Conservation (phyloP, 1,284 basidiomycete genomes). For the Leucoagaricus sp. region DNA sequence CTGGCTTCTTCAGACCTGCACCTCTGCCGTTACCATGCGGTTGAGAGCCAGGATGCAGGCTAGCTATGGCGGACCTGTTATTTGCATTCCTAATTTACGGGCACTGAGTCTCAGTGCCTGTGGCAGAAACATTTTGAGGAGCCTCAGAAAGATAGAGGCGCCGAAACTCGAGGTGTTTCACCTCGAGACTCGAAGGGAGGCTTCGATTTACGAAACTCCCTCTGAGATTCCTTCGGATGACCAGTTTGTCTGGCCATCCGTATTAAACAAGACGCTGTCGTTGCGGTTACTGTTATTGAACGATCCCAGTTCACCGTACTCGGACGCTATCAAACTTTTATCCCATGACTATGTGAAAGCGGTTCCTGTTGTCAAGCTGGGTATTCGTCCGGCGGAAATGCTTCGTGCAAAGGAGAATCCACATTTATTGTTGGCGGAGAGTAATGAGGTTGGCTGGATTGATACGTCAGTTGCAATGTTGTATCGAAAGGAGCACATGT, state of each 20-base stretch:
- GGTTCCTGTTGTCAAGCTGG: slow-evolving; percentile 2
- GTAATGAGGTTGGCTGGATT: slow-evolving; percentile 1
- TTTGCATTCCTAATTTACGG: slow-evolving; percentile 7
- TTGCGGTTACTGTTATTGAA: not conserved
- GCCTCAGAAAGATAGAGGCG: slow-evolving; percentile 7
- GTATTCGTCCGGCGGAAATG: not conserved
- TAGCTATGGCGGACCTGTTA: not conserved
- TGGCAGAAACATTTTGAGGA: slow-evolving; percentile 3
- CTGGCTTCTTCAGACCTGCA: slow-evolving; percentile 9
- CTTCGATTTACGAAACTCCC: slow-evolving; percentile 3
- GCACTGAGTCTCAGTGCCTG: slow-evolving; percentile 1
- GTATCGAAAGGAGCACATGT: not conserved
- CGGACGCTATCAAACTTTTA: not conserved
- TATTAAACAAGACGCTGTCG: not conserved
- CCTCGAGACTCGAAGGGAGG: slow-evolving; percentile 9
- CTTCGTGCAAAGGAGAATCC: not conserved
- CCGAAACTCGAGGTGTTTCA: slow-evolving; percentile 10
- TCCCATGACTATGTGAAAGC: not conserved
- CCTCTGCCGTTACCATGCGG: not conserved
- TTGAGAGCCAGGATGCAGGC: not conserved
- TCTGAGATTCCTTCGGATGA: not conserved
- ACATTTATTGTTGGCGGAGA: not conserved
- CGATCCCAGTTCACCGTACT: not conserved
- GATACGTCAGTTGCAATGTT: not conserved
- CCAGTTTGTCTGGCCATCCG: slow-evolving; percentile 3